Evolutionary conservation across 169 alveolate genomes (phyloP).

Genomic region (Plasmodium malariae): DNA sequence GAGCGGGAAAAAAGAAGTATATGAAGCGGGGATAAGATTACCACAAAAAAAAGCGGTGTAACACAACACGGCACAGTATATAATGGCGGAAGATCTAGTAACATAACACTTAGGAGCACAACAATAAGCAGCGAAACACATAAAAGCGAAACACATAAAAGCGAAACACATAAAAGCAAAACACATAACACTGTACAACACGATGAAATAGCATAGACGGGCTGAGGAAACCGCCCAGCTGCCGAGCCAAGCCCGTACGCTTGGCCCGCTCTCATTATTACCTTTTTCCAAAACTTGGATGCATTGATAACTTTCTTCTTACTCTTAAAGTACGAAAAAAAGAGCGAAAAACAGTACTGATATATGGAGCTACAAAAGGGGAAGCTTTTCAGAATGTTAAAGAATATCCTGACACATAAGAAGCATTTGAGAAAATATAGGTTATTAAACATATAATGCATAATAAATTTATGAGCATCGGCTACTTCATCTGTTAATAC

Average conservation of each 20-base stretch:
- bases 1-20: neutral
- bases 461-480: neutral
- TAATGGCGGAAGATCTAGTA: too few relatives aligned
- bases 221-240: too few relatives aligned
- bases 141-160: too few relatives aligned
- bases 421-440: slow-evolving; percentile 52
- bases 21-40: neutral
- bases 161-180: too few relatives aligned
- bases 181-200: too few relatives aligned
- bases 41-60: too few relatives aligned
- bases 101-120: too few relatives aligned
- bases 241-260: too few relatives aligned
- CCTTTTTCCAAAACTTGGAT: slow-evolving; percentile 66
- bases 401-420: slow-evolving; percentile 53
- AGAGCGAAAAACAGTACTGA: slow-evolving; percentile 57
- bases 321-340: slow-evolving; percentile 22
- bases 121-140: too few relatives aligned
- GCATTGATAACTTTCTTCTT: slow-evolving; percentile 15
- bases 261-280: neutral
- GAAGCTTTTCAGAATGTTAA: slow-evolving; percentile 53
- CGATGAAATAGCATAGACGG: too few relatives aligned
- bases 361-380: slow-evolving; percentile 35
- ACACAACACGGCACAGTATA: too few relatives aligned
- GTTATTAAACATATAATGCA: slow-evolving; percentile 23
- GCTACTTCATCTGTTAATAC: neutral